These are phyloP conservation scores for Paramyrothecium sp. DNA, from an alignment of 2,329 filamentous ascomycete species.

Conservation along the genomic window DNA sequence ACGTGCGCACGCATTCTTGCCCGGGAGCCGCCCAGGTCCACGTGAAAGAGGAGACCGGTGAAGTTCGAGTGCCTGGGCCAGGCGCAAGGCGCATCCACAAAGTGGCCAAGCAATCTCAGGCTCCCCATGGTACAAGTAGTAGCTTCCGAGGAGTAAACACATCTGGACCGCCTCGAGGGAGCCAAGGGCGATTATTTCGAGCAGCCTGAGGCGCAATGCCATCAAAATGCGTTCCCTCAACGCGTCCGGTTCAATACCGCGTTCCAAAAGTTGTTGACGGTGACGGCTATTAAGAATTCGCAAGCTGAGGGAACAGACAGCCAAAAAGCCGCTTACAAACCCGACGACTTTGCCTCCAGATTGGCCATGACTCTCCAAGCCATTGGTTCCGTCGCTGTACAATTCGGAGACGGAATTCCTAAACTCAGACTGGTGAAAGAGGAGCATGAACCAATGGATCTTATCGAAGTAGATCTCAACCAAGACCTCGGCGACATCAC, in stretches of 20 bases:
- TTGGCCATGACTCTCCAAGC: background rate
- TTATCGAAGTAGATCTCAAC: constrained; percentile 34
- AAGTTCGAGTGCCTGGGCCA: constrained; percentile 31
- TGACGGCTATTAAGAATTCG: constrained; percentile 5
- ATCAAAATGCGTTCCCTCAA: constrained; percentile 4
- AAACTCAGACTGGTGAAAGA: constrained; percentile 33
- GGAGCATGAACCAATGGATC: constrained; percentile 36
- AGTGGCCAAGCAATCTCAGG: constrained; percentile 35
- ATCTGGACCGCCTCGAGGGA: constrained; percentile 29
- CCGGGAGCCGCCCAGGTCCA: background rate
- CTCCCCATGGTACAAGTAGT: constrained; percentile 32
- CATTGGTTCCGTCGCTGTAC: constrained; percentile 1
- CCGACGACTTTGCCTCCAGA: constrained; percentile 3
- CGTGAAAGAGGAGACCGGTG: constrained; percentile 15
- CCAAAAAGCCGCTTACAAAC: constrained; percentile 9
- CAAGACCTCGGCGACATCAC: constrained; percentile 19
- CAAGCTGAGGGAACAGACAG: constrained; percentile 12
- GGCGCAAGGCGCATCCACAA: constrained; percentile 31
- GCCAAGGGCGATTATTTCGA: constrained; percentile 13
- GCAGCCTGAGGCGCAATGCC: constrained; percentile 3
- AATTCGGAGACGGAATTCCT: constrained; percentile 9
- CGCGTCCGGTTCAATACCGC: background rate
- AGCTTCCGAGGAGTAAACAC: constrained; percentile 33
- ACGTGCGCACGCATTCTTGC: constrained; percentile 1
- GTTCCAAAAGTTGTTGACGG: background rate